These are phyloP conservation scores for Penicillium sp. DNA, from an alignment of 2,329 filamentous ascomycete genomes.

Conservation along the genomic window DNA sequence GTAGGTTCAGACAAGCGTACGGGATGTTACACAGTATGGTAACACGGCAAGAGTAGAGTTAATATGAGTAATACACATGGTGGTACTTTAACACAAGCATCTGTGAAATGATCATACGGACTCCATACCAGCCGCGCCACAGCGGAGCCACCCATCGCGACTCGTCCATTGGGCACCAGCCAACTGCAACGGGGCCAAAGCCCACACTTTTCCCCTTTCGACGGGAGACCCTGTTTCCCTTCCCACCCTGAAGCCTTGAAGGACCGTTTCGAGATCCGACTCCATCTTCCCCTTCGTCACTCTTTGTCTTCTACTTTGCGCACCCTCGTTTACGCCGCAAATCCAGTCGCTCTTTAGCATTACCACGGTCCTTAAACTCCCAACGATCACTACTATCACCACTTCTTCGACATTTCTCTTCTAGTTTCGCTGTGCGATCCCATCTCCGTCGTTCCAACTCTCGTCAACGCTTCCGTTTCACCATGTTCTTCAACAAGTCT, in stretches of 20 bases:
- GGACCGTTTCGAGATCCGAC: constrained; percentile 18
- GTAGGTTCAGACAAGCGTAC: background rate
- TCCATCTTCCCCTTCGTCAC: constrained; percentile 23
- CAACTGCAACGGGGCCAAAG: background rate
- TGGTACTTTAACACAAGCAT: background rate
- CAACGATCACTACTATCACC: constrained; percentile 6
- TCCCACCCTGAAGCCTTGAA: constrained; percentile 22
- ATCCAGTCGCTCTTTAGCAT: constrained; percentile 27
- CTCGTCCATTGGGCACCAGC: background rate
- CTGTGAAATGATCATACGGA: background rate
- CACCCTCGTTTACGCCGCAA: constrained; percentile 14
- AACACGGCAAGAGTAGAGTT: background rate
- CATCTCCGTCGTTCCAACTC: constrained; percentile 8
- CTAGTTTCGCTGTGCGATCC: constrained; percentile 25
- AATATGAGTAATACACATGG: accelerated
- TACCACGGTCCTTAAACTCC: constrained; percentile 18
- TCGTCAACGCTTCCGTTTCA: constrained; percentile 4
- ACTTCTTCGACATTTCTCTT: constrained; percentile 1
- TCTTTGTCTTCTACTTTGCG: constrained; percentile 26
- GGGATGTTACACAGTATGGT: background rate
- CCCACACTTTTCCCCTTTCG: constrained; percentile 9
- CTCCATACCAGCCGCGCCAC: background rate
- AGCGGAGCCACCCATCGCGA: background rate
- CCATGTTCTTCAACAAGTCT: constrained; percentile 51
- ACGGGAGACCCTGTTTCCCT: constrained; percentile 14